These are phyloP conservation scores for Elsinoe australis DNA, from an alignment of 2,329 filamentous ascomycete species.

Conservation along the genomic window DNA sequence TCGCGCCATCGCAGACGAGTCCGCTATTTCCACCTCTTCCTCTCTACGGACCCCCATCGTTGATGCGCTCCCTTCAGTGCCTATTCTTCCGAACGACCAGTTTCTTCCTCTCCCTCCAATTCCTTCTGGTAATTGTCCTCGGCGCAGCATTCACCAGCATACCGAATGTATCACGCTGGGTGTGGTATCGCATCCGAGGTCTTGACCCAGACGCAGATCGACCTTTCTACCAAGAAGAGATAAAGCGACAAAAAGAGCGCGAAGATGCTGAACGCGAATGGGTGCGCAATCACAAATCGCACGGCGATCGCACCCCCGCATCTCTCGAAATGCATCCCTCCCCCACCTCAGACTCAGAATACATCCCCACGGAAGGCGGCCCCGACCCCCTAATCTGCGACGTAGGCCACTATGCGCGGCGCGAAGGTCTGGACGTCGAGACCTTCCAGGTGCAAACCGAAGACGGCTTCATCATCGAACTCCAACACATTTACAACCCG, in stretches of 20 bases:
- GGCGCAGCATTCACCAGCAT: conserved; percentile 65
- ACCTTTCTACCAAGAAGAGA: conserved; percentile 68
- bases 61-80: conserved; percentile 58
- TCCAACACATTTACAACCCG: conserved; percentile 87
- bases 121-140: conserved; percentile 67
- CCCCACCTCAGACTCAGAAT: conserved; percentile 46
- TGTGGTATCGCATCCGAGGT: conserved; percentile 50
- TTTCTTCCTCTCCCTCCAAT: conserved; percentile 67
- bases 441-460: conserved; percentile 80
- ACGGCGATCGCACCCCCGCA: conserved; percentile 40
- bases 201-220: conserved; percentile 53
- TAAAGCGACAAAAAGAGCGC: conserved; percentile 49
- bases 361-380: conserved; percentile 68
- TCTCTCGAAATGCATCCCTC: conserved; percentile 34
- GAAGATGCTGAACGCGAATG: conserved; percentile 55
- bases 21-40: conserved; percentile 80
- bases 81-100: conserved; percentile 58
- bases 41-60: conserved; percentile 67
- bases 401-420: conserved; percentile 74
- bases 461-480: conserved; percentile 80
- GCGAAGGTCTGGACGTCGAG: conserved; percentile 82
- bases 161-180: conserved; percentile 43
- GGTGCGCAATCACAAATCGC: conserved; percentile 37
- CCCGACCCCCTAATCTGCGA: conserved; percentile 71
- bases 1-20: conserved; percentile 62